Percentiles rank a stretch among this genome's conserved stretches.
phyloP scores from a whole-genome alignment of 495 filamentous ascomycete species.

The Talaromyces wortmannii region DNA sequence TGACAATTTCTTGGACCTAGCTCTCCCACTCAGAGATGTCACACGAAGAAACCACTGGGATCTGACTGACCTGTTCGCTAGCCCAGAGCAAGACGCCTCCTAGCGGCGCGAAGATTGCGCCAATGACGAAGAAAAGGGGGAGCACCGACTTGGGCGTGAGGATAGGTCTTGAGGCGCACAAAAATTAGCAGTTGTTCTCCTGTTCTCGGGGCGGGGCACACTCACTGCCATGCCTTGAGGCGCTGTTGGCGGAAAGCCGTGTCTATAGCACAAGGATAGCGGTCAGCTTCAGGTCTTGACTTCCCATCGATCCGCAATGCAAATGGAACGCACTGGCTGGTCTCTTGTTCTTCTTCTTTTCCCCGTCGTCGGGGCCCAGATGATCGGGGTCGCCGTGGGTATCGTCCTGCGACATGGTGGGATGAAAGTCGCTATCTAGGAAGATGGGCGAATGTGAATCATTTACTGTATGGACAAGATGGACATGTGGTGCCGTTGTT shows the following conservation, averaged over 20 bases:
- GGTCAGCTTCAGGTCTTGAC: no score
- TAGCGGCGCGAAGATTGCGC: conserved; percentile 81
- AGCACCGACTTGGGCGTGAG: conserved; percentile 89
- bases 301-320: neutral
- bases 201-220: conserved; percentile 5
- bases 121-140: conserved; percentile 80
- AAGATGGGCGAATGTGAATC: no score
- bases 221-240: conserved; percentile 91
- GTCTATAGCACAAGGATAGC: conserved; percentile 41
- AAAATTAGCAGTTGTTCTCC: neutral
- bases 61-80: conserved; percentile 54
- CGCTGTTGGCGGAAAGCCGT: conserved; percentile 90
- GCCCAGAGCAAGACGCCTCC: conserved; percentile 81
- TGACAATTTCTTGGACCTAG: conserved; percentile 81
- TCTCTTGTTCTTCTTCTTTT: conserved; percentile 80
- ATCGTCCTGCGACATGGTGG: conserved; percentile 42
- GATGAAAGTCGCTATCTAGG: no score
- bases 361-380: conserved; percentile 30
- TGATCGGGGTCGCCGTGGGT: conserved; percentile 44
- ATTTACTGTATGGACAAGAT: no score
- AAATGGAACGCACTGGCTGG: conserved; percentile 62
- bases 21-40: neutral
- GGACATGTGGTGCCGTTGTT: no score
- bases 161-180: conserved; percentile 57
- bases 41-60: neutral